Base-by-base conservation (phyloP, 208 protist genomes). In the Herpetomonas tarakana region DNA sequence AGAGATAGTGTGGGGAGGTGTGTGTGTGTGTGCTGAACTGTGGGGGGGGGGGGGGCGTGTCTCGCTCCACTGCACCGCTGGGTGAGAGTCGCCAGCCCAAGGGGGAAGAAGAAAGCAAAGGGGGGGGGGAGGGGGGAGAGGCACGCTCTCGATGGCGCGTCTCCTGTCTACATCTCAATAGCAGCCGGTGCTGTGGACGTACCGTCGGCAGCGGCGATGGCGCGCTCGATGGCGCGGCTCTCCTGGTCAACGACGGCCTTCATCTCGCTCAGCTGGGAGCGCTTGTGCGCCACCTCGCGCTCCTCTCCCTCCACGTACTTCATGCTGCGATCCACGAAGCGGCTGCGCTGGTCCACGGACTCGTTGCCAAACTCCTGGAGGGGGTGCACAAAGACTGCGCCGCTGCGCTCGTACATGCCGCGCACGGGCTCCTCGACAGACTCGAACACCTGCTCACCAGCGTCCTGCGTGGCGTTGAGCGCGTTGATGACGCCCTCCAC, bases 291-390 rank as follows among this genome's bases (percentile, higher is more conserved):
- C 49, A 89, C 71, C 38, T 91, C 81, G n/a, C 77, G 72, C 65
- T 94, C 88, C 65, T 92, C 85, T 19, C 73, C 74, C 65, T 87
- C 78, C 12, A 92, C 80, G 56, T 92, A 92, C 49, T 74, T 71
- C 72, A 86, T 86, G 21, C 76, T 83, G 56, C 83, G 78, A 54
- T 91, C 71, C 2, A 89, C 81, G 55, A 91, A 94, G 31, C 68
- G 70, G 31, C 55, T 73, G 65, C 87, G 83, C 28, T 87, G 78
- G 11, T 78, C 74, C 44, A 91, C 78, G 16, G 81, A 84, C 58
- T 77, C 64, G 57, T 69, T 56, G 46, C 83, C 81, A 31, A 86
- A 84, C 74, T 91, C 87, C 66, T 91, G 83, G 45, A 91, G 73
- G 11, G 87, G 87, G 58, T 93, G 83, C 62, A 91, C 78, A 60